Base-by-base conservation (phyloP, 306 rosid species). In the Cicer yamashitae region DNA sequence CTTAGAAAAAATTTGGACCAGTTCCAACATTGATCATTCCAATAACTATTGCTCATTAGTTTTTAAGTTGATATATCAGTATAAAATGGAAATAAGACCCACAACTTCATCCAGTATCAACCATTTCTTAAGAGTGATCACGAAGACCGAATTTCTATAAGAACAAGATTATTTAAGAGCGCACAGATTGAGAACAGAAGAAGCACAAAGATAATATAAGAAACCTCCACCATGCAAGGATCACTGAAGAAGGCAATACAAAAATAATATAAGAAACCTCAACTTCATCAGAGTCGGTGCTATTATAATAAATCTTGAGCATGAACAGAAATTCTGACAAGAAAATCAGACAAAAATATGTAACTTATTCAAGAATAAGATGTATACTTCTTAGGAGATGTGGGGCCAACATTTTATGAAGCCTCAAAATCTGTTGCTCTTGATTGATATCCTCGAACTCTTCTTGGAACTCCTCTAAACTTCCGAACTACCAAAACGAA, bases 401-500 rank as follows among this genome's bases (percentile, higher is more conserved):
- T 4, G 97, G 99, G 56, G 97, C 96, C 89, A 94, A 70, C 96
- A 94, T 89, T 80, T 82, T 90, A 76, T 94, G 99, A 76, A 94
- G 99, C 87, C 96, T 88, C 54, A 89, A 92, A 64, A 94, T 81
- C 85, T 94, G 97, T 71, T 92, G 93, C 80, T 94, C 99, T 85
- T 94, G 97, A 88, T 90, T 94, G 72, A 94, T 94, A 87, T 94
- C 99, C 86, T 72, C 86, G 78, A 91, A 94, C 86, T 94, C 99
- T 79, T 94, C 97, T 82, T 94, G 99, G 75, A 94, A 94, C 87
- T 94, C 99, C 84, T 92, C 99, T 46, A 94, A 87, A 83, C 97
- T 92, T 86, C 88, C 91, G 74, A 94, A 94, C 97, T 94, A 84
- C 78, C 83, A 83, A 74, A 20, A 67, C 53, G 2, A 6, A 74